Conservation (phyloP, 805 yeast genomes). For the Lachancea nothofagi region DNA sequence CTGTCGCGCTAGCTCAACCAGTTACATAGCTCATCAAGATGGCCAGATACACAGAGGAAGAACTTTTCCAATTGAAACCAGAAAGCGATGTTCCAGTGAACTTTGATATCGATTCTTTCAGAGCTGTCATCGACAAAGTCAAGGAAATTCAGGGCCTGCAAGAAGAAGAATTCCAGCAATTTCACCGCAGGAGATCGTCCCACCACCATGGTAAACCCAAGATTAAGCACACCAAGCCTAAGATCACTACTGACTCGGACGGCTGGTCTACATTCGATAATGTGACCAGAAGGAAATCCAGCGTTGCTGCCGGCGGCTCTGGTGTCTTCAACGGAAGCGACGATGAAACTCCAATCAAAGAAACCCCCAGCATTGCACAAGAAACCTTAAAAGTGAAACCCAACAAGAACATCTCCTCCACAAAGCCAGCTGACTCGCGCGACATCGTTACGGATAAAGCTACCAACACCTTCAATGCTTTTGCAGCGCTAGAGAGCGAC, state of each 20-base stretch:
- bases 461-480: conserved; percentile 67
- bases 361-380: conserved; percentile 36
- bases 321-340: conserved; percentile 27
- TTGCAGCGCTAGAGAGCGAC: conserved; percentile 64
- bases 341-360: conserved; percentile 43
- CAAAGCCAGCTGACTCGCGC: conserved; percentile 67
- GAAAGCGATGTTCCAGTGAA: conserved; percentile 56
- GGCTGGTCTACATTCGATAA: conserved; percentile 76
- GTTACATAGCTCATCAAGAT: conserved; percentile 24
- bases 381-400: conserved; percentile 58
- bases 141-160: conserved; percentile 40
- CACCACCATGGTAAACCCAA: conserved; percentile 43
- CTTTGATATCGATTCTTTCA: conserved; percentile 59
- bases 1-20: neutral
- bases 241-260: conserved; percentile 59
- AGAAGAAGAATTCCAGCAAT: conserved; percentile 36
- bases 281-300: conserved; percentile 21
- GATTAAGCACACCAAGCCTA: conserved; percentile 51
- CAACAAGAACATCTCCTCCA: conserved; percentile 67
- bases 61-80: conserved; percentile 53
- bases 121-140: conserved; percentile 60
- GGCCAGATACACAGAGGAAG: conserved; percentile 65
- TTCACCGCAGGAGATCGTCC: conserved; percentile 56
- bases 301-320: conserved; percentile 12
- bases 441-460: conserved; percentile 66